A percentile compares a stretch with the other conserved stretches of the same genome.
Conservation (phyloP, 805 yeast species). For the Komagataella pseudopastoris region DNA sequence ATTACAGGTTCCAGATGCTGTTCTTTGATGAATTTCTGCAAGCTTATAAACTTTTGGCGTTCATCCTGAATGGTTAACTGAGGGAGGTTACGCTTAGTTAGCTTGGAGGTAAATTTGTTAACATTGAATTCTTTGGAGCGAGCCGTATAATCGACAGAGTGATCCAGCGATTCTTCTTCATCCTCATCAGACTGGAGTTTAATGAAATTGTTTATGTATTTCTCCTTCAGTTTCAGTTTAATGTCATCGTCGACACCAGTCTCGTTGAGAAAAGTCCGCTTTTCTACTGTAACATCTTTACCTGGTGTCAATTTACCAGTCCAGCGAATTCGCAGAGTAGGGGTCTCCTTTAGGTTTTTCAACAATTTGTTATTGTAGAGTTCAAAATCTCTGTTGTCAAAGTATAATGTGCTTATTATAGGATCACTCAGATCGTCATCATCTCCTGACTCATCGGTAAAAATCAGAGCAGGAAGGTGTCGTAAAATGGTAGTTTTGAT, state of each 20-base stretch:
- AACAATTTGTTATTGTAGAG: constrained; percentile 86
- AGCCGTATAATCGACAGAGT: constrained; percentile 74
- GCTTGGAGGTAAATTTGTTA: constrained; percentile 86
- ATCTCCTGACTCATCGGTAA: constrained; percentile 44
- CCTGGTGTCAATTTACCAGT: constrained; percentile 95
- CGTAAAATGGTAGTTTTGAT: constrained; percentile 82
- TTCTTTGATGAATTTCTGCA: constrained; percentile 35
- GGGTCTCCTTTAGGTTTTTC: constrained; percentile 96
- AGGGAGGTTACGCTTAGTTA: constrained; percentile 51
- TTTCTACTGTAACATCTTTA: constrained; percentile 84
- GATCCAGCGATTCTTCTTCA: constrained; percentile 47
- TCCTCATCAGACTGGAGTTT: constrained; percentile 32
- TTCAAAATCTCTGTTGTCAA: constrained; percentile 81
- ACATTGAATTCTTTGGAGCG: constrained; percentile 80
- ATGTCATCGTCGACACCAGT: constrained; percentile 99
- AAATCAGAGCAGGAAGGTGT: constrained; percentile 95
- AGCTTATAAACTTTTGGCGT: neutral
- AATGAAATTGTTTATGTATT: constrained; percentile 74
- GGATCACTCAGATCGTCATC: constrained; percentile 95
- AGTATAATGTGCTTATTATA: constrained; percentile 94
- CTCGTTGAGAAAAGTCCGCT: constrained; percentile 97
- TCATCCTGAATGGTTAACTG: neutral
- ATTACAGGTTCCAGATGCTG: constrained; percentile 84
- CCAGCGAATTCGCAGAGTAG: constrained; percentile 97
- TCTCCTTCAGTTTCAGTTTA: constrained; percentile 76